Conservation (phyloP, 2,329 filamentous ascomycete genomes). For the Sporothrix pallida region DNA sequence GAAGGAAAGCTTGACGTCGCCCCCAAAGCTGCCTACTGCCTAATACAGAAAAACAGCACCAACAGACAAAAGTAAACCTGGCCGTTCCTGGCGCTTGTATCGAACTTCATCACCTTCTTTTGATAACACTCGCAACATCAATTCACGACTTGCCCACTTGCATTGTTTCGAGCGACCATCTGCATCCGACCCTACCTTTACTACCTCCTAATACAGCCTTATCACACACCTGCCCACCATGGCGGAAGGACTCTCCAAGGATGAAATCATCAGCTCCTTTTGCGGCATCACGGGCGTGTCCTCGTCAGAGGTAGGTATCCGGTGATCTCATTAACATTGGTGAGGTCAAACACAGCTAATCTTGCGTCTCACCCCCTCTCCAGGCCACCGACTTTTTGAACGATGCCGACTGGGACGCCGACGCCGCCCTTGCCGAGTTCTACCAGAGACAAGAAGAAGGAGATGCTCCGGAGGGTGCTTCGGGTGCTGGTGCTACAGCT, state of each 20-base stretch:
- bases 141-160: neutral
- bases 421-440: conserved; percentile 65
- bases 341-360: neutral
- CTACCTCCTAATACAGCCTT: neutral
- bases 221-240: conserved; percentile 24
- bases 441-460: conserved; percentile 63
- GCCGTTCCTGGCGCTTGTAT: neutral
- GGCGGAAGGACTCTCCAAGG: conserved; percentile 33
- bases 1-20: conserved; percentile 34
- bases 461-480: conserved; percentile 51
- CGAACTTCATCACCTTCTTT: neutral
- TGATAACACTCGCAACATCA: neutral
- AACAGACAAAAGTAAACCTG: no score
- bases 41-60: neutral
- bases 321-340: no score
- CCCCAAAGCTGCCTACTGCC: conserved; percentile 35
- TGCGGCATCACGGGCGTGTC: conserved; percentile 36
- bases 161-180: neutral
- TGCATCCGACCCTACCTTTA: neutral
- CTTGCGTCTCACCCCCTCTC: no score
- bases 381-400: conserved; percentile 68
- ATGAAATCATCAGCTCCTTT: conserved; percentile 37
- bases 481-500: conserved; percentile 45
- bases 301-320: conserved; percentile 1
- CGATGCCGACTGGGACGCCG: conserved; percentile 69